Evolutionary conservation across 129 eudicot species (phyloP).

Genomic region (sunflower (Helianthus annuus)): DNA sequence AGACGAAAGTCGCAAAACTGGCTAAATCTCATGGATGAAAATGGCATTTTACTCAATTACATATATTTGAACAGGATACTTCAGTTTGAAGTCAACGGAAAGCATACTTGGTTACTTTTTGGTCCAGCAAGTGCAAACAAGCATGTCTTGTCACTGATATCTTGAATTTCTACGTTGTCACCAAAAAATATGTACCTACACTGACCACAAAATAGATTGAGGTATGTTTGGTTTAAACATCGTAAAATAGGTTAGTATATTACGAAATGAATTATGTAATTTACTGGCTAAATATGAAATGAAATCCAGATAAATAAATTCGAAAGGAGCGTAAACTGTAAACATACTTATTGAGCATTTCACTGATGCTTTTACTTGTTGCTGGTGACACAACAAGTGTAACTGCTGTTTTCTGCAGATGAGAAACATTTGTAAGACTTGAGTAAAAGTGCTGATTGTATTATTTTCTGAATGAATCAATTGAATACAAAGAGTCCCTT

Average conservation of each 20-base stretch:
- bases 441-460: too few relatives aligned
- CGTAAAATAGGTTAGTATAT: background rate
- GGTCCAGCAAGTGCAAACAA: conserved; percentile 84
- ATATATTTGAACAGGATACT: background rate
- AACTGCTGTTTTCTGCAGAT: conserved; percentile 72
- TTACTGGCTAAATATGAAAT: conserved; percentile 17
- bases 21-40: too few relatives aligned
- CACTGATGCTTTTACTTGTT: conserved; percentile 56
- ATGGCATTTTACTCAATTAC: background rate
- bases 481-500: too few relatives aligned
- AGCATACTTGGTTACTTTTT: conserved; percentile 68
- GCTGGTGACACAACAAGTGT: conserved; percentile 77
- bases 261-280: background rate
- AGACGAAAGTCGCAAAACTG: too few relatives aligned
- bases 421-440: conserved; percentile 14
- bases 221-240: background rate
- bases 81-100: conserved; percentile 14
- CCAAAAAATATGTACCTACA: conserved; percentile 81
- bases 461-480: too few relatives aligned
- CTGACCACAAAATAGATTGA: conserved; percentile 9
- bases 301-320: background rate
- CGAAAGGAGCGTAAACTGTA: background rate
- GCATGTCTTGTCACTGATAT: conserved; percentile 65
- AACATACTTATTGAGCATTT: conserved; percentile 79
- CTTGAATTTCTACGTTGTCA: conserved; percentile 89